phyloP scores from a whole-genome alignment of 768 basidiomycete species.

The Cyathus striatus region DNA sequence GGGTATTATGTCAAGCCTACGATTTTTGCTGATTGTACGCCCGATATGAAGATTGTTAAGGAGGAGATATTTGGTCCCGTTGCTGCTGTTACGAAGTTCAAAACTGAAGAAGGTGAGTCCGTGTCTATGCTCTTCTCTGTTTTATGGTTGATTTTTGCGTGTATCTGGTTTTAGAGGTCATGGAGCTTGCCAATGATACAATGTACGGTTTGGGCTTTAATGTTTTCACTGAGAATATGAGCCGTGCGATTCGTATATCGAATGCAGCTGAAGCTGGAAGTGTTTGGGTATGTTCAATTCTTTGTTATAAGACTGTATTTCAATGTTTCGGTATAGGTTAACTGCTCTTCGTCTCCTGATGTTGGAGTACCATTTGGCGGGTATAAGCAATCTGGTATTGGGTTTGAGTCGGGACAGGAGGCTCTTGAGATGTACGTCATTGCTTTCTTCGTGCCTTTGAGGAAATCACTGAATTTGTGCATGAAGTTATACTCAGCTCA shows the following conservation, averaged over 20 bases:
- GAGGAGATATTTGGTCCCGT: slow-evolving; percentile 4
- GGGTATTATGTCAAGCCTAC: slow-evolving; percentile 1
- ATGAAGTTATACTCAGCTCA: too few species aligned
- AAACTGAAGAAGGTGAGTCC: slow-evolving; percentile 3
- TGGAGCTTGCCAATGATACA: slow-evolving; percentile 69
- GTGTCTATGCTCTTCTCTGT: too few species aligned
- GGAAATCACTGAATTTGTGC: too few species aligned
- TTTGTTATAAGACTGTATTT: not conserved
- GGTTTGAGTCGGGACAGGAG: slow-evolving; percentile 19
- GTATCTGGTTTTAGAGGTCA: slow-evolving; percentile 37
- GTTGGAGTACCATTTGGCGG: slow-evolving; percentile 18
- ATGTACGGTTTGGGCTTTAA: slow-evolving; percentile 75
- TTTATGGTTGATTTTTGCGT: not conserved
- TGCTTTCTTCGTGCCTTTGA: too few species aligned
- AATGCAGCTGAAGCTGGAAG: slow-evolving; percentile 66
- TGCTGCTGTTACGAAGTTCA: slow-evolving; percentile 1
- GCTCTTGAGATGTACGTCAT: slow-evolving; percentile 24
- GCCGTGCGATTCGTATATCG: slow-evolving; percentile 58
- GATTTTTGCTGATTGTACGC: not conserved
- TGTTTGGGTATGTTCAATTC: slow-evolving; percentile 36
- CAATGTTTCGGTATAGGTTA: slow-evolving; percentile 10
- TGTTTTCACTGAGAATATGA: slow-evolving; percentile 68
- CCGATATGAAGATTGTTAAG: slow-evolving; percentile 1
- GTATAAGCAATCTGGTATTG: slow-evolving; percentile 20
- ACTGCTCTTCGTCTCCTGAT: slow-evolving; percentile 10